Evolutionary conservation across 441 rosid species (phyloP), one percentile per base, ranked within the genome.

Genomic region (Gossypium davidsonii): DNA sequence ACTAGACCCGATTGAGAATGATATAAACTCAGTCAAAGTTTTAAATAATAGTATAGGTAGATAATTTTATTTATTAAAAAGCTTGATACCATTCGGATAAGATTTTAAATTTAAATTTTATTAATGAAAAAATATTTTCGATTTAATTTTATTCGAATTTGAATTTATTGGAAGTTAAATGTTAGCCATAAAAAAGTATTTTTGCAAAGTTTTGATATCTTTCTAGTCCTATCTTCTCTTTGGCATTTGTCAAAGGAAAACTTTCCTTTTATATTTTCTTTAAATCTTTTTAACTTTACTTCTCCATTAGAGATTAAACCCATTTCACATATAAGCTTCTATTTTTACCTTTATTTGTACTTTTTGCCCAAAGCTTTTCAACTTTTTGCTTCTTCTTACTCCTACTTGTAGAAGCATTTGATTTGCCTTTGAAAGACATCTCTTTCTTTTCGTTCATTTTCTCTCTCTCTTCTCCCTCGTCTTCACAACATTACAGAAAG

Each of bases 321-420:
- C 70, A 79, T 73, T 83, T 82, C 48, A 39, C 14, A 25, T 75
- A 70, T 65, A 56, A 67, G 66, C 78, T 31, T 0, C 2, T 14
- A 49, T 49, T 25, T 0, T 4, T 39, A 39, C 44, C 44, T 39
- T 39, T 39, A 39, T 39, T 39, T 39, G 44, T 39, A 8, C 8
- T 28, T 46, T 72, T 60, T 6, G 14, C 2, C 37, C 26, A 59
- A 77, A 59, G 70, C 69, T 56, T 49, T 44, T 42, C 31, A n/a
- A 48, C 69, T 17, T 73, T 67, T 17, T 77, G 58, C 73, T 61
- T 56, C 75, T 49, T 11, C 12, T 2, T 66, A 7, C 42, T 48
- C 4, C 60, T 10, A 52, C 28, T 31, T 28, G 72, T 11, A 52
- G 59, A 68, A 77, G 58, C 75, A 61, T 67, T 78, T 23, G 42